A percentile compares a stretch with the other conserved stretches of the same genome.
Conservation (phyloP, 2,329 filamentous ascomycete genomes). For the Colletotrichum musicola region DNA sequence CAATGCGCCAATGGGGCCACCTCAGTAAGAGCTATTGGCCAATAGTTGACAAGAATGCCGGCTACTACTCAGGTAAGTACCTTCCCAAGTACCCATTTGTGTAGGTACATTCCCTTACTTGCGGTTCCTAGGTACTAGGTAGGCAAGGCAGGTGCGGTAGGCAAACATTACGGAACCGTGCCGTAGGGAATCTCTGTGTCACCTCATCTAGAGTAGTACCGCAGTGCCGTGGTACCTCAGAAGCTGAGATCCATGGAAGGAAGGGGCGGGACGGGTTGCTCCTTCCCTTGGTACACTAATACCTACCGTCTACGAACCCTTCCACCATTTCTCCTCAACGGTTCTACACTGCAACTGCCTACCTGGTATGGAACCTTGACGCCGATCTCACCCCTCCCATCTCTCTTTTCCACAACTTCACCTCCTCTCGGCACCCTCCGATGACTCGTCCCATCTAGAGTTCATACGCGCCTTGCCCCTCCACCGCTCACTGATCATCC, state of each 20-base stretch:
- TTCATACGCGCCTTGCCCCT: conserved; percentile 5
- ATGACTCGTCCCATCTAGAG: conserved; percentile 24
- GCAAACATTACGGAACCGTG: neutral
- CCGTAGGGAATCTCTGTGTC: conserved; percentile 19
- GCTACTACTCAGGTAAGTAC: no score
- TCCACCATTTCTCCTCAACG: neutral
- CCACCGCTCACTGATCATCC: neutral
- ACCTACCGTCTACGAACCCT: neutral
- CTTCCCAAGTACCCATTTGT: no score
- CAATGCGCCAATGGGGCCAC: no score
- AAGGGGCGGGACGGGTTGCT: no score
- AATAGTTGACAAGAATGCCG: no score
- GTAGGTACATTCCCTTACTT: no score
- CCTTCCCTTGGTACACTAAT: neutral
- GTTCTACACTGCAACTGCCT: neutral
- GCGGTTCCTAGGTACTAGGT: no score
- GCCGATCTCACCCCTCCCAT: conserved; percentile 12
- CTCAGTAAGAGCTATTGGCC: no score
- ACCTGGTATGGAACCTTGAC: neutral
- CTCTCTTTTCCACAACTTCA: conserved; percentile 1
- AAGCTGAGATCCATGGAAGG: no score
- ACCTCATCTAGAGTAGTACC: conserved; percentile 6
- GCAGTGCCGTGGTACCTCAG: neutral
- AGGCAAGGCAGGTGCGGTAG: neutral
- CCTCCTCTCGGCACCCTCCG: neutral